Evolutionary conservation across 108 stramenopile species (phyloP).

Genomic region (Discostella pseudostelligera): DNA sequence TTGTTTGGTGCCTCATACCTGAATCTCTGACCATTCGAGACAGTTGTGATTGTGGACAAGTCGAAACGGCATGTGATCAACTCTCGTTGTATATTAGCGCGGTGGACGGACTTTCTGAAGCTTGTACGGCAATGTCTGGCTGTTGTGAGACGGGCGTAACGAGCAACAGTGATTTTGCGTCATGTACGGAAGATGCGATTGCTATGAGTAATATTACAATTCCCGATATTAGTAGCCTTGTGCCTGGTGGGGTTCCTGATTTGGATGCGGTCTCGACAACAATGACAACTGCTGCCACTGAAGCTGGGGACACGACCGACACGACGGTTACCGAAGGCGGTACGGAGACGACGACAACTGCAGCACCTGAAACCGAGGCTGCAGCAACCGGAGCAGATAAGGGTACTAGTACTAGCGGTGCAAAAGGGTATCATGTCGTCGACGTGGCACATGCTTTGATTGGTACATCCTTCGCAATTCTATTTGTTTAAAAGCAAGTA

Average conservation of each 20-base stretch:
- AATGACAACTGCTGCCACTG: not conserved
- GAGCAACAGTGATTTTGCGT: not conserved
- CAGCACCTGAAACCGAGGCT: too few relatives aligned
- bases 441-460: not conserved
- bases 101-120: not conserved
- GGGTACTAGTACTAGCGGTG: not conserved
- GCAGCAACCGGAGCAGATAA: too few relatives aligned
- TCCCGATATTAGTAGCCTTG: not conserved
- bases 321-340: not conserved
- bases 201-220: not conserved
- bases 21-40: not conserved
- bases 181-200: constrained; percentile 4
- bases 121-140: not conserved
- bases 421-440: not conserved
- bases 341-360: too few relatives aligned
- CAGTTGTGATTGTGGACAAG: not conserved
- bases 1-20: constrained; percentile 1
- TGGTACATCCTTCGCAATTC: not conserved
- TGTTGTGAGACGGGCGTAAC: not conserved
- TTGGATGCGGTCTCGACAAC: not conserved
- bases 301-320: not conserved
- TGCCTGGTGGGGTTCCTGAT: constrained; percentile 1
- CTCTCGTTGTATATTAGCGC: not conserved
- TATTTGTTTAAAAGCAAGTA: not conserved
- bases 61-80: not conserved